Conservation (phyloP, 1,284 basidiomycete species). For the Cryptococcus sp. region DNA sequence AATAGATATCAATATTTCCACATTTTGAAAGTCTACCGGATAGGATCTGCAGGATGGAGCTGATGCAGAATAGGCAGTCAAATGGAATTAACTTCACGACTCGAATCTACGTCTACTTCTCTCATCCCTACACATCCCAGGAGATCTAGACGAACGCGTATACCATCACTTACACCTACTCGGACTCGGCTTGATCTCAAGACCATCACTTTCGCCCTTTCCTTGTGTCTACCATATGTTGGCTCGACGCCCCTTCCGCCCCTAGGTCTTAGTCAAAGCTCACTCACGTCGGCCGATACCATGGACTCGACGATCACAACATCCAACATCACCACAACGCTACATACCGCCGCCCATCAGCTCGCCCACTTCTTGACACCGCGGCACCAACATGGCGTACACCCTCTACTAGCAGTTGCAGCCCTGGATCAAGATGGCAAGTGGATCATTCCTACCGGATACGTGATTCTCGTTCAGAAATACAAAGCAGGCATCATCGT, state of each 20-base stretch:
- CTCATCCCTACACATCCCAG: no score
- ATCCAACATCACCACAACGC: neutral
- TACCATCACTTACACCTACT: no score
- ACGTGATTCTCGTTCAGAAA: slow-evolving; percentile 32
- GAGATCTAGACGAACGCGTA: no score
- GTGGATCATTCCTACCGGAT: slow-evolving; percentile 18
- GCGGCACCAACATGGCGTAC: slow-evolving; percentile 1
- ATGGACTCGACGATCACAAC: neutral
- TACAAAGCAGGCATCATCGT: slow-evolving; percentile 48
- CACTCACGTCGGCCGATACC: neutral
- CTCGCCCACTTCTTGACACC: neutral
- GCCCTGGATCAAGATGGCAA: slow-evolving; percentile 1
- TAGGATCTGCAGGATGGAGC: no score
- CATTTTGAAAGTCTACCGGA: no score
- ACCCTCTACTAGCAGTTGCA: slow-evolving; percentile 9
- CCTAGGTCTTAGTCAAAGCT: neutral
- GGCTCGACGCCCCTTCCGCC: slow-evolving; percentile 20
- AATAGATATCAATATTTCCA: no score
- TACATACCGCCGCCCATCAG: slow-evolving; percentile 1
- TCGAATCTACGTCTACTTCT: no score
- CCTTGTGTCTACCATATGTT: slow-evolving; percentile 29
- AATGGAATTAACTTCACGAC: no score
- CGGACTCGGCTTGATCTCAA: neutral
- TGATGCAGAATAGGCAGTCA: no score
- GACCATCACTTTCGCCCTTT: slow-evolving; percentile 14